phyloP scores from a whole-genome alignment of 768 basidiomycete genomes.

The Hygrocybe punicea region DNA sequence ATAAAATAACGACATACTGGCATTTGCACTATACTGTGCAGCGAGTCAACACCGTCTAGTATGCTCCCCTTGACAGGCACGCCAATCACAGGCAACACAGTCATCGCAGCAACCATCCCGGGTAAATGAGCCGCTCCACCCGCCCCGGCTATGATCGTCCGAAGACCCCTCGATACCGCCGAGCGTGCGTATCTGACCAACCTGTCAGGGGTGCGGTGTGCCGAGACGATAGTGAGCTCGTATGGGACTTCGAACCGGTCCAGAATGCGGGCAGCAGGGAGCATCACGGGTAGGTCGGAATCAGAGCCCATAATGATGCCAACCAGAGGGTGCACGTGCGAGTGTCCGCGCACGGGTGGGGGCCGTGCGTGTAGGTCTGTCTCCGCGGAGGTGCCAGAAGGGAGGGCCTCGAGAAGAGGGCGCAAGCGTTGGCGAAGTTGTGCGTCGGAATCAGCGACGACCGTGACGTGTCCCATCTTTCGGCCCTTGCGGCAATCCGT shows the following conservation, averaged over 20 bases:
- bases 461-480: constrained; percentile 97
- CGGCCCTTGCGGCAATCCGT: constrained; percentile 80
- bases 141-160: constrained; percentile 88
- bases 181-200: constrained; percentile 77
- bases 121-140: constrained; percentile 99
- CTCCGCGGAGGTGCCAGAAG: constrained; percentile 47
- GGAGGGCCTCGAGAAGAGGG: constrained; percentile 66
- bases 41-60: constrained; percentile 93
- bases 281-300: constrained; percentile 93
- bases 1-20: constrained; percentile 58
- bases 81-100: constrained; percentile 86
- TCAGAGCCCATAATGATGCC: constrained; percentile 98
- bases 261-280: constrained; percentile 81
- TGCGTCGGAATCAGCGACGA: constrained; percentile 81
- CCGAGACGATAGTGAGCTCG: constrained; percentile 94
- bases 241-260: constrained; percentile 82
- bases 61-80: constrained; percentile 95
- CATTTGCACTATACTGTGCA: constrained; percentile 99
- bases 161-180: constrained; percentile 62
- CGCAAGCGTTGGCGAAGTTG: constrained; percentile 66
- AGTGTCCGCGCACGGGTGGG: constrained; percentile 46
- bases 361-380: constrained; percentile 49
- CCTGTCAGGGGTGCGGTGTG: constrained; percentile 89
- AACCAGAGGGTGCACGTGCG: constrained; percentile 72
- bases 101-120: constrained; percentile 97